Conservation (phyloP, 2,329 filamentous ascomycete species). For the Pochonia chlamydosporia region DNA sequence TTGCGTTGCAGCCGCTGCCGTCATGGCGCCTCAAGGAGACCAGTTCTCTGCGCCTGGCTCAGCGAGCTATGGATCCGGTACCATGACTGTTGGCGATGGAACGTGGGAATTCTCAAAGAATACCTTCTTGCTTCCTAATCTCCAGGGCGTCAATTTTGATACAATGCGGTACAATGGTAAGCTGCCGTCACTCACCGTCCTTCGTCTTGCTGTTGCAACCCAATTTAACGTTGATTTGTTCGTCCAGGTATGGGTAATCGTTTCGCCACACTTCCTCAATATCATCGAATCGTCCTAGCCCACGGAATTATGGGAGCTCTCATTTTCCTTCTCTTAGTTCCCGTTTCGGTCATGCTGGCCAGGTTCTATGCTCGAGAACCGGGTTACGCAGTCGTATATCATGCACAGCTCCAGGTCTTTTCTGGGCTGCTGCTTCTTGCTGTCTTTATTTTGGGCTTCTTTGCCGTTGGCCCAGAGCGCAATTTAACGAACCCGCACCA, state of each 20-base stretch:
- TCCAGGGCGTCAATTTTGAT: slow-evolving; percentile 70
- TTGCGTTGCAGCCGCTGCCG: slow-evolving; percentile 32
- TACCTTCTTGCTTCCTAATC: slow-evolving; percentile 70
- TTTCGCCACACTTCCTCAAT: slow-evolving; percentile 63
- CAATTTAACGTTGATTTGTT: not conserved
- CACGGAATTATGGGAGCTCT: slow-evolving; percentile 69
- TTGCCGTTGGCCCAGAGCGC: slow-evolving; percentile 68
- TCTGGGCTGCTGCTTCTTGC: slow-evolving; percentile 63
- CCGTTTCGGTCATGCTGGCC: slow-evolving; percentile 65
- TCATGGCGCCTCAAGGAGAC: slow-evolving; percentile 55
- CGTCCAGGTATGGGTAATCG: slow-evolving; percentile 74
- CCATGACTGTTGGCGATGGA: slow-evolving; percentile 73
- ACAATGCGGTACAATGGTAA: slow-evolving; percentile 82
- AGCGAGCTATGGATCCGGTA: slow-evolving; percentile 66
- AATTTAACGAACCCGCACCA: slow-evolving; percentile 79
- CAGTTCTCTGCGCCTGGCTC: slow-evolving; percentile 64
- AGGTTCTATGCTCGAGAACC: slow-evolving; percentile 63
- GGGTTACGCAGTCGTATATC: slow-evolving; percentile 58
- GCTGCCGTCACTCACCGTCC: not conserved
- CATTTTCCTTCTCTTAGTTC: slow-evolving; percentile 69
- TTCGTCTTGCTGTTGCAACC: not conserved
- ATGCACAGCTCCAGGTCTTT: slow-evolving; percentile 69
- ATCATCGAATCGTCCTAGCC: slow-evolving; percentile 63
- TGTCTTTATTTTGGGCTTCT: slow-evolving; percentile 68
- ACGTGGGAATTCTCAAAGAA: slow-evolving; percentile 78